Percentiles rank a stretch among this genome's conserved stretches.
These are phyloP conservation scores for Pseudozyma tsukubaensis DNA, from an alignment of 1,284 basidiomycete species.

Conservation along the genomic window DNA sequence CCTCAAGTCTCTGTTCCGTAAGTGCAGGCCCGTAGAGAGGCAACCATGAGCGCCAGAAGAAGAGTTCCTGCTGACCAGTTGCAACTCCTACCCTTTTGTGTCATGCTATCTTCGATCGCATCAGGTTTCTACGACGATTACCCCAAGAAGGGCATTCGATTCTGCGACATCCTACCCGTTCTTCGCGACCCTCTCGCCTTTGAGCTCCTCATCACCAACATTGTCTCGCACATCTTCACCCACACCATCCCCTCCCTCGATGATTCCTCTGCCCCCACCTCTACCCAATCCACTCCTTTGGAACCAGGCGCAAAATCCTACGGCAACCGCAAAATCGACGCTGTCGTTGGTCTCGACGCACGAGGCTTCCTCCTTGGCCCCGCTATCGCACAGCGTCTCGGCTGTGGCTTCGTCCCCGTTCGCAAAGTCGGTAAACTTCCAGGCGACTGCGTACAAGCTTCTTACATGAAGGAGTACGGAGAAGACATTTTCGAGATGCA, in stretches of 20 bases:
- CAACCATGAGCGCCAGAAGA: neutral
- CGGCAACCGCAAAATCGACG: conserved; percentile 77
- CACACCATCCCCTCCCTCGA: conserved; percentile 74
- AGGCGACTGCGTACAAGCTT: conserved; percentile 80
- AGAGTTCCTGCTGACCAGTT: neutral
- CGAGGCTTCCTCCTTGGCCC: conserved; percentile 96
- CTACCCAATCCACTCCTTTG: conserved; percentile 20
- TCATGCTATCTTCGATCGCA: neutral
- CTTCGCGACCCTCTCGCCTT: conserved; percentile 67
- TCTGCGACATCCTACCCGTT: conserved; percentile 68
- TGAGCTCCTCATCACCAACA: conserved; percentile 84
- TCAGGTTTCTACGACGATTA: conserved; percentile 66
- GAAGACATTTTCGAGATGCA: conserved; percentile 98
- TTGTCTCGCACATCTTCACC: conserved; percentile 86
- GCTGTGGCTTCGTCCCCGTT: conserved; percentile 95
- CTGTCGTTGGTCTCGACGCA: conserved; percentile 94
- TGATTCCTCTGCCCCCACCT: conserved; percentile 55
- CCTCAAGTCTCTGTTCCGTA: conserved; percentile 59
- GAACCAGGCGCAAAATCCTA: conserved; percentile 44
- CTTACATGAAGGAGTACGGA: conserved; percentile 95
- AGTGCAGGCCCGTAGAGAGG: conserved; percentile 16
- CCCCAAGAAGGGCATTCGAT: conserved; percentile 66
- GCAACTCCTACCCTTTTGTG: no score
- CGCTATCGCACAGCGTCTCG: conserved; percentile 87
- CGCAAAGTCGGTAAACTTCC: conserved; percentile 95